A percentile compares a stretch with the other conserved stretches of the same genome.
Conservation (phyloP, 805 yeast genomes). For the Deakozyma indianensis region DNA sequence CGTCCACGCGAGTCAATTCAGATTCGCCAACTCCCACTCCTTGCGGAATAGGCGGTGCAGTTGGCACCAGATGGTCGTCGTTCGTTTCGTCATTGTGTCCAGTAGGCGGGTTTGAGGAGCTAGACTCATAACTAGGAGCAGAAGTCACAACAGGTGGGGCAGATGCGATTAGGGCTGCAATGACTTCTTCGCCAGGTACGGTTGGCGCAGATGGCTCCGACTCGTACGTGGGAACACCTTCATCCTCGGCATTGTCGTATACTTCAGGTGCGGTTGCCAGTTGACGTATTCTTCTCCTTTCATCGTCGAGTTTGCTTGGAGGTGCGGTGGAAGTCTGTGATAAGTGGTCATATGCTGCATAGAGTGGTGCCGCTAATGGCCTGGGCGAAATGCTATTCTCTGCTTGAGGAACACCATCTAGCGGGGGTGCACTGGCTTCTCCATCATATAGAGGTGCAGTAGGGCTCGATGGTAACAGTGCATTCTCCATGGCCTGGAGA, state of each 20-base stretch:
- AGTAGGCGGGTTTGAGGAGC: no score
- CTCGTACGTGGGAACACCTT: slow-evolving; percentile 11
- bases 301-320: slow-evolving; percentile 28
- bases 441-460: background rate
- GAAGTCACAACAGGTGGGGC: no score
- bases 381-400: no score
- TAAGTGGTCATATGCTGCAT: background rate
- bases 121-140: no score
- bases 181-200: background rate
- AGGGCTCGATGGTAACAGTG: slow-evolving; percentile 51
- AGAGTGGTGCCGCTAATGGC: background rate
- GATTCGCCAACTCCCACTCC: no score
- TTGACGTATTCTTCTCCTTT: slow-evolving; percentile 23
- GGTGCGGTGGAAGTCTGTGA: background rate
- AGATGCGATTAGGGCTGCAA: no score
- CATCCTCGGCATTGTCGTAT: slow-evolving; percentile 2
- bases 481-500: slow-evolving; percentile 37
- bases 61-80: no score
- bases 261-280: slow-evolving; percentile 28
- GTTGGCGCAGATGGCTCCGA: slow-evolving; percentile 3
- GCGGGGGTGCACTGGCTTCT: background rate
- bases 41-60: no score
- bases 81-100: no score
- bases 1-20: no score
- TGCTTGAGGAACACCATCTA: no score